A percentile compares a stretch with the other conserved stretches of the same genome.
These are phyloP conservation scores for Durusdinium trenchii DNA, from an alignment of 73 alveolate genomes.

Conservation along the genomic window DNA sequence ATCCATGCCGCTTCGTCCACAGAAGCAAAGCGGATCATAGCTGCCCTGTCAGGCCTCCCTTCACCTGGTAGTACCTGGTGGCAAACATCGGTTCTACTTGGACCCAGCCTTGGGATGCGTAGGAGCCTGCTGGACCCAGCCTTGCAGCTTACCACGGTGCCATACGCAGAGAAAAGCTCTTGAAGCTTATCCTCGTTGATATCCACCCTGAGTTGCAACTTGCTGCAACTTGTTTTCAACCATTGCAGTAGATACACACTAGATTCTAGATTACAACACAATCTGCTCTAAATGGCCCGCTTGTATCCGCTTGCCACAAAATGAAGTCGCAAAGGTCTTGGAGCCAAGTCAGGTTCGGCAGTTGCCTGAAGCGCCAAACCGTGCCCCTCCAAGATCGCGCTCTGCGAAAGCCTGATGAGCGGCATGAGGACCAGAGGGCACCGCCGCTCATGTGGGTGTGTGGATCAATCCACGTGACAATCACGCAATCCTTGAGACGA, in stretches of 20 bases:
- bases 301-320: not conserved
- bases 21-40: slow-evolving; percentile 72
- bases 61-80: slow-evolving; percentile 76
- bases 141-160: slow-evolving; percentile 84
- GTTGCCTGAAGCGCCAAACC: too few relatives aligned
- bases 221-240: not conserved
- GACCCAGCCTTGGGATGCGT: not conserved
- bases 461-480: not conserved
- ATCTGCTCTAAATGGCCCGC: not conserved
- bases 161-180: slow-evolving; percentile 35
- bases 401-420: slow-evolving; percentile 7
- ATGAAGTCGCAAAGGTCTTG: not conserved
- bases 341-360: slow-evolving; percentile 14
- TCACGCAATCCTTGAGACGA: not conserved
- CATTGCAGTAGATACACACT: not conserved
- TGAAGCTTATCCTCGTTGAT: slow-evolving; percentile 44
- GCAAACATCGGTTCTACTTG: not conserved
- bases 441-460: not conserved
- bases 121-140: not conserved
- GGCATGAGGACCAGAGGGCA: not conserved
- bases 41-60: slow-evolving; percentile 49
- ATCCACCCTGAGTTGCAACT: slow-evolving; percentile 20
- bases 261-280: not conserved
- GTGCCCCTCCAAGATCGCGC: not conserved
- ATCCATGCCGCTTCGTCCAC: slow-evolving; percentile 66